These are phyloP conservation scores for Pichia sp. DNA, from an alignment of 1,139 yeast genomes.

Conservation along the genomic window DNA sequence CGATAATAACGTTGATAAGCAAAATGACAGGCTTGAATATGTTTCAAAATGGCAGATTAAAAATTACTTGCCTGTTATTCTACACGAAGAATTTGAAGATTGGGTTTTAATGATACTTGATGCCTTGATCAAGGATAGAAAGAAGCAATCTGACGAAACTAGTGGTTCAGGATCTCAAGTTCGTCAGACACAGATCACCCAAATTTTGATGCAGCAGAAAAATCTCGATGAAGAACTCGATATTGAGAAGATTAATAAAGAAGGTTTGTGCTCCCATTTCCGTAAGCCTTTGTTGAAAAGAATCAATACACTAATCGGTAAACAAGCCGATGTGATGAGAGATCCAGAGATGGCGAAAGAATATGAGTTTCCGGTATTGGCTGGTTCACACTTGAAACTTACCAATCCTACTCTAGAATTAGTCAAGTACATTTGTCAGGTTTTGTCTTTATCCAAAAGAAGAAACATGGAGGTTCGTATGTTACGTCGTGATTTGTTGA, in stretches of 20 bases:
- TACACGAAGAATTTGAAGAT: constrained; percentile 79
- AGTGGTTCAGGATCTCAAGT: constrained; percentile 41
- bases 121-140: constrained; percentile 57
- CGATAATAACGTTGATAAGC: constrained; percentile 42
- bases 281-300: constrained; percentile 64
- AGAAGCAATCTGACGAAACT: constrained; percentile 32
- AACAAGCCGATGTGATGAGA: constrained; percentile 69
- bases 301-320: constrained; percentile 56
- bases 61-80: constrained; percentile 65
- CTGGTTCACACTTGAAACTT: constrained; percentile 62
- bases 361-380: constrained; percentile 65
- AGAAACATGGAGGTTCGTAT: constrained; percentile 69
- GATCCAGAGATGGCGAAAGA: constrained; percentile 62
- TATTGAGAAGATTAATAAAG: constrained; percentile 29
- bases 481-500: constrained; percentile 68
- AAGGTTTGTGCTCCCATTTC: constrained; percentile 47
- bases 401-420: constrained; percentile 75
- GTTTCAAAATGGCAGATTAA: constrained; percentile 79
- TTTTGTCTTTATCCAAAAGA: constrained; percentile 60
- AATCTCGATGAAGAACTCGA: constrained; percentile 35
- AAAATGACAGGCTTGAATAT: constrained; percentile 41
- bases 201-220: constrained; percentile 44
- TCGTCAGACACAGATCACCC: constrained; percentile 63
- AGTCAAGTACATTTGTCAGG: constrained; percentile 70
- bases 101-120: constrained; percentile 81